Evolutionary conservation across 352 stramenopile species (phyloP).

Genomic region (Phytophthora nicotianae): DNA sequence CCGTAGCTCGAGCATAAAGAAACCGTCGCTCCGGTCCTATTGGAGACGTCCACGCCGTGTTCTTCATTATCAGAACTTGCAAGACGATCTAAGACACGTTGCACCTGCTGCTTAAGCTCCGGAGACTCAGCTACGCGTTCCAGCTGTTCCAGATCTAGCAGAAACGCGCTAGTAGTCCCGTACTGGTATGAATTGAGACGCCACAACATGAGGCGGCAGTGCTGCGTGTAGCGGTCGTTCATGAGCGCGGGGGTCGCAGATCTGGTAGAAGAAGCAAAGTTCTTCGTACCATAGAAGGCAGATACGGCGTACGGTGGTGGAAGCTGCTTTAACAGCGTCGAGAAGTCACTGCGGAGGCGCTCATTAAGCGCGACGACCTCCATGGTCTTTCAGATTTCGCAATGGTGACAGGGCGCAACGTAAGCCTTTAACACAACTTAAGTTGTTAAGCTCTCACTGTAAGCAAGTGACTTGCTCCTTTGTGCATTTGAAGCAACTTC

Average conservation of each 20-base stretch:
- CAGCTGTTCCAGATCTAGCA: conserved; percentile 56
- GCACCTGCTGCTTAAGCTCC: conserved; percentile 17
- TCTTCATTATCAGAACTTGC: conserved; percentile 20
- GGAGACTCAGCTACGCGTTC: conserved; percentile 25
- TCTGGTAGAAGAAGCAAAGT: not conserved
- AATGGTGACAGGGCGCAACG: conserved; percentile 14
- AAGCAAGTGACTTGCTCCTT: too few relatives aligned
- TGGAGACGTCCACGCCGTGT: conserved; percentile 23
- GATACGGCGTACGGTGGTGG: conserved; percentile 26
- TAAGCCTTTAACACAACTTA: conserved; percentile 13
- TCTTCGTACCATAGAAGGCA: not conserved
- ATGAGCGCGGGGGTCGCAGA: not conserved
- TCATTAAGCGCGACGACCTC: conserved; percentile 71
- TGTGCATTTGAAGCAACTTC: not conserved
- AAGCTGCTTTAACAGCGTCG: conserved; percentile 61
- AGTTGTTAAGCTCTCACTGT: not conserved
- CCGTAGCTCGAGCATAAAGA: conserved; percentile 32
- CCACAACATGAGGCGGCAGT: conserved; percentile 48
- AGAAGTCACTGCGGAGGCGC: conserved; percentile 65
- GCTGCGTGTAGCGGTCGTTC: conserved; percentile 28
- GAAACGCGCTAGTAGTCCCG: conserved; percentile 53
- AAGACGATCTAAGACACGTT: conserved; percentile 14
- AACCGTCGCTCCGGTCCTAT: conserved; percentile 30
- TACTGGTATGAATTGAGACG: conserved; percentile 75
- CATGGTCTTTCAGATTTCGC: conserved; percentile 39